Conservation (phyloP, 2,329 filamentous ascomycete species). For the Emydomyces testavorans region DNA sequence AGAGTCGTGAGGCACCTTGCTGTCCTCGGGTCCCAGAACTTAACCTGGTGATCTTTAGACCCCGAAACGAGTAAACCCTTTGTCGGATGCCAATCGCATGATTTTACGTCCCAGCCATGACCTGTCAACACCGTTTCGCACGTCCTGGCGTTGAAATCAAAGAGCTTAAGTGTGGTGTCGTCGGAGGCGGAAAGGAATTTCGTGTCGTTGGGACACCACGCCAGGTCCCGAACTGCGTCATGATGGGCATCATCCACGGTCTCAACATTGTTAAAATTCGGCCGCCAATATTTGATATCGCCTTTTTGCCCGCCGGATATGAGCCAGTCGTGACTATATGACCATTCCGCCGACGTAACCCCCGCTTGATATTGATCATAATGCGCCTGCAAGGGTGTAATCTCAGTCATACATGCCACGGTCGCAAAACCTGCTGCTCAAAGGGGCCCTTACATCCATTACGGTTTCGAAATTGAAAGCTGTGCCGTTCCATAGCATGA, state of each 20-base stretch:
- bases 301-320: constrained; percentile 92
- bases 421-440: background rate
- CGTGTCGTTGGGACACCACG: constrained; percentile 84
- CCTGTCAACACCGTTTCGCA: constrained; percentile 77
- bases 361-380: constrained; percentile 46
- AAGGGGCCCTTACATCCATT: constrained; percentile 53
- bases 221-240: constrained; percentile 79
- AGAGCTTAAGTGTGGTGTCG: constrained; percentile 86
- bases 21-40: constrained; percentile 94
- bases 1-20: constrained; percentile 83
- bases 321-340: constrained; percentile 93
- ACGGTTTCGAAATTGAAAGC: constrained; percentile 99
- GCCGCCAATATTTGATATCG: constrained; percentile 95
- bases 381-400: constrained; percentile 49
- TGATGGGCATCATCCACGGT: constrained; percentile 74
- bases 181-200: constrained; percentile 96
- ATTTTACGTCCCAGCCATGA: constrained; percentile 97
- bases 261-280: constrained; percentile 98
- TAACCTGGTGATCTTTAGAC: constrained; percentile 94
- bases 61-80: constrained; percentile 91
- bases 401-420: background rate
- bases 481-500: constrained; percentile 96
- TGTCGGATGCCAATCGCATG: constrained; percentile 91
- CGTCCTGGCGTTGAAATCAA: constrained; percentile 78
- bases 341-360: constrained; percentile 50